Evolutionary conservation across 2,329 filamentous ascomycete genomes (phyloP).

Genomic region (Aspergillus floridensis): DNA sequence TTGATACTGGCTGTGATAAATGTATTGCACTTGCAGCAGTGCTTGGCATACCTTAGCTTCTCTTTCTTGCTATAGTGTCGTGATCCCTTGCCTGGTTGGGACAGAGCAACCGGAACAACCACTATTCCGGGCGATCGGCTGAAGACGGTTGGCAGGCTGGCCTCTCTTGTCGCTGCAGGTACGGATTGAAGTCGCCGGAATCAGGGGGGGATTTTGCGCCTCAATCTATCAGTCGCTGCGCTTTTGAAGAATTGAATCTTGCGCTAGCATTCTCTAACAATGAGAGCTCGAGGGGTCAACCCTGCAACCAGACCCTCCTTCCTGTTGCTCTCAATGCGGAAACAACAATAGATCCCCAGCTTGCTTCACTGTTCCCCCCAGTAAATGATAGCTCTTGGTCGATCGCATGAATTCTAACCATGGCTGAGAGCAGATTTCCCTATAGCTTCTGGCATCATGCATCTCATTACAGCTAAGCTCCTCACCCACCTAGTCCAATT

Average conservation of each 20-base stretch:
- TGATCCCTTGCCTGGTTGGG: slow-evolving; percentile 2
- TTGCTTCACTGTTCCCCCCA: too few species aligned
- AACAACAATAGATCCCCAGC: neutral
- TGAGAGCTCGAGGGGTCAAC: neutral
- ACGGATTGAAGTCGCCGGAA: slow-evolving; percentile 4
- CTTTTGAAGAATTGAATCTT: neutral
- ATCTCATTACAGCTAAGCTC: neutral
- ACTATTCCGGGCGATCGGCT: neutral
- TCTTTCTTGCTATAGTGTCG: neutral
- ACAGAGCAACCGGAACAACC: neutral
- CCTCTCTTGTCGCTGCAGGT: slow-evolving; percentile 2
- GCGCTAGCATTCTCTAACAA: neutral
- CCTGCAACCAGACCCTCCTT: neutral
- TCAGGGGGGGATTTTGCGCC: slow-evolving; percentile 1
- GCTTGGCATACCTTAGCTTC: neutral
- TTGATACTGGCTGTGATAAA: too few species aligned
- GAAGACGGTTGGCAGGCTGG: neutral
- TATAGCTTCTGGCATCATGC: neutral
- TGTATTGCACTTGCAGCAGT: neutral
- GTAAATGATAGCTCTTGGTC: too few species aligned
- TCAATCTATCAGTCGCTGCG: neutral
- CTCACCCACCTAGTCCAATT: neutral
- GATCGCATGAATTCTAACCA: neutral
- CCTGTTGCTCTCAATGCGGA: neutral
- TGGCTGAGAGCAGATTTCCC: neutral